Conservation (phyloP, 139 green algal species). For the Coelastrella sp. region DNA sequence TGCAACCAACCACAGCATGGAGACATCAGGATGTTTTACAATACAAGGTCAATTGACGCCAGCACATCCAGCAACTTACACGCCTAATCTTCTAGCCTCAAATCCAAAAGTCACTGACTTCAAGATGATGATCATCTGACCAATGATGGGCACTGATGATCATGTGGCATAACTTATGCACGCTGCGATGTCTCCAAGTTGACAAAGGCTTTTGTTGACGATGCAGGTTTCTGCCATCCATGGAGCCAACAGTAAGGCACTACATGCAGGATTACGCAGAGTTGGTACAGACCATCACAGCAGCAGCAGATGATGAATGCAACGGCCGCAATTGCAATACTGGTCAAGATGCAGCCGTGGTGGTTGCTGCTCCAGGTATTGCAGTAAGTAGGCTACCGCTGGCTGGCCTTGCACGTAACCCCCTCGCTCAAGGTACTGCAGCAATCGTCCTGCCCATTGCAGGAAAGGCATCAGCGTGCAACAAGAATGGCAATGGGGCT, state of each 20-base stretch:
- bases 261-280: conserved; percentile 19
- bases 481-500: no score
- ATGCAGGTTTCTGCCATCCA: conserved; percentile 12
- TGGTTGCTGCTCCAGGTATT: no score
- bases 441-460: no score
- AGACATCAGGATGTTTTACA: conserved; percentile 31
- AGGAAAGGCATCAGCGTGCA: no score
- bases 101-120: neutral
- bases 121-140: neutral
- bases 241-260: neutral
- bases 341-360: no score
- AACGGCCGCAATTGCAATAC: no score
- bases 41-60: neutral
- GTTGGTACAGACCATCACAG: neutral
- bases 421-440: neutral
- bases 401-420: neutral
- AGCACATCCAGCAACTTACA: neutral
- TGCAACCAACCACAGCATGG: neutral
- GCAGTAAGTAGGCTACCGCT: neutral
- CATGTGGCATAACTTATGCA: neutral
- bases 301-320: neutral
- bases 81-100: neutral
- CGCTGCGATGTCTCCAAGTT: neutral
- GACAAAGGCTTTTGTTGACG: no score
- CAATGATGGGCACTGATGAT: neutral